A percentile compares a stretch with the other conserved stretches of the same genome.
These are phyloP conservation scores for Halenospora varia DNA, from an alignment of 495 filamentous ascomycete species.

Conservation along the genomic window DNA sequence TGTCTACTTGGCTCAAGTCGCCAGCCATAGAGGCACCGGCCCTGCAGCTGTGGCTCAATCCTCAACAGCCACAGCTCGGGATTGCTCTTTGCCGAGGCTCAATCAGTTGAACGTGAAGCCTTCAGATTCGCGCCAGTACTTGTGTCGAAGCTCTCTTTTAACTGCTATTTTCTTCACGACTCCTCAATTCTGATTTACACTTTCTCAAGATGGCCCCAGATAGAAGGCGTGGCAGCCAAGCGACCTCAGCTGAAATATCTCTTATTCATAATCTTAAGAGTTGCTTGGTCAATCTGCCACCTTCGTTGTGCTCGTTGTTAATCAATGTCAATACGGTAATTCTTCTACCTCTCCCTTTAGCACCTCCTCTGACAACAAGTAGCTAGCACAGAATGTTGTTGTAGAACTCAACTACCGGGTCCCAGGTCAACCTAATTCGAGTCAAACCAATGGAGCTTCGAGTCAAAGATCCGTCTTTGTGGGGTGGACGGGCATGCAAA, in stretches of 20 bases:
- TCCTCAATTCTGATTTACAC: background rate
- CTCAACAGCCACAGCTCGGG: background rate
- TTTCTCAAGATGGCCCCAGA: constrained; percentile 15
- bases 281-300: constrained; percentile 89
- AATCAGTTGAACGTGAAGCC: background rate
- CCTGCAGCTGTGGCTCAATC: too few species aligned
- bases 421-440: constrained; percentile 27
- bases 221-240: constrained; percentile 31
- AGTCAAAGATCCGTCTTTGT: constrained; percentile 69
- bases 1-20: too few species aligned
- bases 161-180: background rate
- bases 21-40: too few species aligned
- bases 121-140: too few species aligned
- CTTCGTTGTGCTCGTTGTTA: constrained; percentile 76
- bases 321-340: constrained; percentile 84
- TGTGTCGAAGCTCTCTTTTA: background rate
- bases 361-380: constrained; percentile 2
- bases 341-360: background rate
- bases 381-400: constrained; percentile 92
- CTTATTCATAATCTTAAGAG: constrained; percentile 82
- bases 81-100: constrained; percentile 6
- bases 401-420: constrained; percentile 76
- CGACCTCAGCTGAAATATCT: constrained; percentile 70
- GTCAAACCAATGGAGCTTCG: constrained; percentile 37
- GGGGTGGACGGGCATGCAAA: constrained; percentile 97